These are phyloP conservation scores for Clathrus columnatus DNA, from an alignment of 768 basidiomycete genomes.

Conservation along the genomic window DNA sequence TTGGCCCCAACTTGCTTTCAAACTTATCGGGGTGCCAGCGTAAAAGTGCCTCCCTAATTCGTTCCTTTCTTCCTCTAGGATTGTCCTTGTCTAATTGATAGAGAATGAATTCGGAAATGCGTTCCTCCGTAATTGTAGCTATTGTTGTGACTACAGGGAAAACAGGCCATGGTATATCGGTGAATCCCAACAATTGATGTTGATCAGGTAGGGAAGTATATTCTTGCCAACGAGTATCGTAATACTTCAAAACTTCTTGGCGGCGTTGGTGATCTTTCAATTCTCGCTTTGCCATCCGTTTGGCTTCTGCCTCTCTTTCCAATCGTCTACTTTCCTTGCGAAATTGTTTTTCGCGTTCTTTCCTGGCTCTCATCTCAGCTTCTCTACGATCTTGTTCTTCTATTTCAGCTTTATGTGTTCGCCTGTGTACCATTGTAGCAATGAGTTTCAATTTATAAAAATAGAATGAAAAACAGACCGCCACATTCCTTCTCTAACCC, in stretches of 20 bases:
- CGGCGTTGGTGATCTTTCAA: conserved; percentile 37
- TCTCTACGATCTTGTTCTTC: conserved; percentile 52
- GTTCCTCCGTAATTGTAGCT: conserved; percentile 47
- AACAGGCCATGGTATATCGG: conserved; percentile 71
- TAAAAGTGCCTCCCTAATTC: conserved; percentile 56
- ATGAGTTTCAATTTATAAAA: not conserved
- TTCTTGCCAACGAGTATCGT: conserved; percentile 50
- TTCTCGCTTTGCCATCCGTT: conserved; percentile 38
- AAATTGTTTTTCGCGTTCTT: conserved; percentile 44
- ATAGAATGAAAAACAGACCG: conserved; percentile 35
- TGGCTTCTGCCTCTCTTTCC: conserved; percentile 44
- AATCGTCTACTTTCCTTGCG: conserved; percentile 43
- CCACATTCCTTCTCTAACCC: conserved; percentile 83
- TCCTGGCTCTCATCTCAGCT: conserved; percentile 42
- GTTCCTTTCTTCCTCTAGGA: conserved; percentile 36
- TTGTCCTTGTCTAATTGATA: not conserved
- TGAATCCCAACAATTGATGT: conserved; percentile 32
- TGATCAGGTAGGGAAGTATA: conserved; percentile 29
- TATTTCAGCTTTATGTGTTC: conserved; percentile 10
- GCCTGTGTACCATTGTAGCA: not conserved
- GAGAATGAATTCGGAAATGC: conserved; percentile 47
- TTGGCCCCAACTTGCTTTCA: conserved; percentile 6
- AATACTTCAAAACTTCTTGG: conserved; percentile 41
- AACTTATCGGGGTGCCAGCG: conserved; percentile 78
- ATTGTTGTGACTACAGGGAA: conserved; percentile 24